Percentiles rank a stretch among this genome's conserved stretches.
Conservation (phyloP, 169 alveolate genomes). For the Plasmodium gallinaceum region DNA sequence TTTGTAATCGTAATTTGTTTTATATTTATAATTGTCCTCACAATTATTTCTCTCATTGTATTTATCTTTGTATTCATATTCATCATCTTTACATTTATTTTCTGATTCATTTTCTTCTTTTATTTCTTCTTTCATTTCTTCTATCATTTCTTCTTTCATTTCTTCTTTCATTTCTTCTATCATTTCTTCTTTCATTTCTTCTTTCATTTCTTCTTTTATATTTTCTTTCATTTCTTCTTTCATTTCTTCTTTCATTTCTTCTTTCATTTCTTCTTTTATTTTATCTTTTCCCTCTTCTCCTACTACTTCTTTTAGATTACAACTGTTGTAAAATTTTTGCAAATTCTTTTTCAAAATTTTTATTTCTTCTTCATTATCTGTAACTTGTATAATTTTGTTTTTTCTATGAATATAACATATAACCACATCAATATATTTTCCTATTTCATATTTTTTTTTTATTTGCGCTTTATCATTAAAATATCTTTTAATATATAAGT, state of each 20-base stretch:
- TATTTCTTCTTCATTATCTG: slow-evolving; percentile 70
- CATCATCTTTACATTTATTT: background rate
- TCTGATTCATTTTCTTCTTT: background rate
- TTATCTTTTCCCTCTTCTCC: background rate
- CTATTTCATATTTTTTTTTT: slow-evolving; percentile 35
- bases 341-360: slow-evolving; percentile 14
- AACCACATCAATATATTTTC: slow-evolving; percentile 60
- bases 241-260: background rate
- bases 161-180: background rate
- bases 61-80: background rate
- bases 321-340: background rate
- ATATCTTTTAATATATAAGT: slow-evolving; percentile 60
- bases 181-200: background rate
- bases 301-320: background rate
- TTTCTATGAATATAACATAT: slow-evolving; percentile 59
- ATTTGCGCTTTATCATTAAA: slow-evolving; percentile 46
- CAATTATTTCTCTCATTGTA: background rate
- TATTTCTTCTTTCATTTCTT: background rate
- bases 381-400: slow-evolving; percentile 59
- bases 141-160: background rate
- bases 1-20: no score
- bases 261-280: background rate
- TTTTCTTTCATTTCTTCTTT: background rate
- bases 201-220: background rate
- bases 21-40: background rate